These are phyloP conservation scores for Lasiodiplodia theobromae DNA, from an alignment of 2,329 filamentous ascomycete genomes.

Conservation along the genomic window DNA sequence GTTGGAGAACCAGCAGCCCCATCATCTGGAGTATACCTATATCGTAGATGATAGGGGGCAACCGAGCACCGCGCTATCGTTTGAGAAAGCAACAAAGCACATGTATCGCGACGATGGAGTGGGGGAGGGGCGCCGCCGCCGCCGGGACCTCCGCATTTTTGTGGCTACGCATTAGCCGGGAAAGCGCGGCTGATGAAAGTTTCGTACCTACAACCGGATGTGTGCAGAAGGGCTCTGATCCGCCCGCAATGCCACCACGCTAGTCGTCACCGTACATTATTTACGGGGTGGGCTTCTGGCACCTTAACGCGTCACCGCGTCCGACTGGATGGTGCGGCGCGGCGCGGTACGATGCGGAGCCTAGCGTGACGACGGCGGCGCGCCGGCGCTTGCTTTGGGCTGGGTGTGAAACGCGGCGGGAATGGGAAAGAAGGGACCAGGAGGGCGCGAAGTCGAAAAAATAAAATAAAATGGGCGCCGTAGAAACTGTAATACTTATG, in stretches of 20 bases:
- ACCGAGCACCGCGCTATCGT: not conserved
- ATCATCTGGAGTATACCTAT: not conserved
- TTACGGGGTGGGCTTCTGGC: not conserved
- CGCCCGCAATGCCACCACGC: too few species aligned
- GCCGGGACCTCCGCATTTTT: too few species aligned
- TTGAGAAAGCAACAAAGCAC: not conserved
- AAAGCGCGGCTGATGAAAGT: too few species aligned
- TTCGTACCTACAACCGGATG: too few species aligned
- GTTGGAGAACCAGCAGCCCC: not conserved
- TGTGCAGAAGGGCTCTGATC: too few species aligned
- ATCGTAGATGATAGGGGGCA: not conserved
- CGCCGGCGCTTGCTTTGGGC: not conserved
- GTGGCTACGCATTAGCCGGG: too few species aligned
- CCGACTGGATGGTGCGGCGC: conserved; percentile 6
- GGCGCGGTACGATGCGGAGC: conserved; percentile 8
- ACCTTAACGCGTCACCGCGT: not conserved
- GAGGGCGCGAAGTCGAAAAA: too few species aligned
- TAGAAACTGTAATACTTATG: not conserved
- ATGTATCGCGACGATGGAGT: not conserved
- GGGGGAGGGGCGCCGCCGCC: too few species aligned
- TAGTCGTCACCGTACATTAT: not conserved
- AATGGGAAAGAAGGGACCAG: not conserved
- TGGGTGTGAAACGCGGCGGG: not conserved
- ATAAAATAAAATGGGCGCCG: not conserved
- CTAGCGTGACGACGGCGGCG: conserved; percentile 1